Evolutionary conservation across 1,284 basidiomycete genomes (phyloP), one percentile per base, ranked within the genome.

Genomic region (Cutaneotrichosporon curvatum): DNA sequence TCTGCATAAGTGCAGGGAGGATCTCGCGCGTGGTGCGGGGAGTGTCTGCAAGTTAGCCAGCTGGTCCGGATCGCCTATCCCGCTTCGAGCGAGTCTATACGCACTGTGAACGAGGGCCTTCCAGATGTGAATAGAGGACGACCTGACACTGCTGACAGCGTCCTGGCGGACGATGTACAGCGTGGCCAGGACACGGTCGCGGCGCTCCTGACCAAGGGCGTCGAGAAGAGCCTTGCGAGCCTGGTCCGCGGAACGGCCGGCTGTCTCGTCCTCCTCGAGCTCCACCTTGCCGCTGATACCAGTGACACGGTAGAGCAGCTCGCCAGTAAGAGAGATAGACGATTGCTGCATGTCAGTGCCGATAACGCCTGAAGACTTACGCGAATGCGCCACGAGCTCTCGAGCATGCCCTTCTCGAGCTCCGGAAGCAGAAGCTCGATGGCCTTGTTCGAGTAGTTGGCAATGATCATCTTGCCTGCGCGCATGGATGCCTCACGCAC

Each of bases 391-490:
- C 92, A 97, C 34, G 84, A 82, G 42, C 84, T 75, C 71, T 97
- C 92, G 68, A 97, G 92, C 81, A 98, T 88, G 6, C 92, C 91
- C 41, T 79, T 80, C 71, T 98, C 92, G 40, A 99, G 81, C 68
- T 97, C 91, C 4, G 94, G 95, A 22, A 99, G 75, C 4, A 98
- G 77, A 23, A 99, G 76, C 58, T 98, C 94, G 47, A 98, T 88
- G 4, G 95, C 94, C 66, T 83, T 87, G 65, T 67, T 81, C 21
- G 90, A 87, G 74, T 98, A 96, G 72, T 96, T 96, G 51, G 84
- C 85, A 55, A 98, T 89, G 59, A 98, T 86, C 92, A 98, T 98
- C 58, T 94, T 81, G 53, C 94, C 94, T n/a, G 95, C 94, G 32
- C 89, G 82, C 92, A 98, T 96, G 4, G 94, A 92, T 14, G 94